Evolutionary conservation across 208 protist genomes (phyloP).

Genomic region (Leishmania braziliensis): DNA sequence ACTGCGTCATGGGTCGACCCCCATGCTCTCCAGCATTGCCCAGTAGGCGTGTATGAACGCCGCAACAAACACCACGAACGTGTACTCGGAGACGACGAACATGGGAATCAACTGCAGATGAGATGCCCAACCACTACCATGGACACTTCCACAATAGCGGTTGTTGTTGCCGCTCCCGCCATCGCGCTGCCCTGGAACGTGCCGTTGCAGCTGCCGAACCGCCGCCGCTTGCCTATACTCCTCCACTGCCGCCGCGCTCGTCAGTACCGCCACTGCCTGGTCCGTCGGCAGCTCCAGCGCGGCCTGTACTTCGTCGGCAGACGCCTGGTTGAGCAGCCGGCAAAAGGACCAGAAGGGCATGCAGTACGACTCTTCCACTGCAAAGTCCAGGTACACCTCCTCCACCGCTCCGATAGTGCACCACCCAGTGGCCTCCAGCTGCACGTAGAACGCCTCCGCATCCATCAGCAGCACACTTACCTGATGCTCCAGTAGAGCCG

Average conservation of each 20-base stretch:
- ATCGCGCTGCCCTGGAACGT: background rate
- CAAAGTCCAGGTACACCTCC: constrained; percentile 63
- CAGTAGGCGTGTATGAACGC: constrained; percentile 63
- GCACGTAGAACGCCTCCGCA: constrained; percentile 25
- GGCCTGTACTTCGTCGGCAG: constrained; percentile 44
- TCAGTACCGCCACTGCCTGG: constrained; percentile 41
- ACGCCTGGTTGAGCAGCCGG: constrained; percentile 43
- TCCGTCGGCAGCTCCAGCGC: constrained; percentile 46
- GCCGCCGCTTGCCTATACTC: constrained; percentile 33
- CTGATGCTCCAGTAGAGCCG: constrained; percentile 7
- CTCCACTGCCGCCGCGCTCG: constrained; percentile 46
- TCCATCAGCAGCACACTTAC: constrained; percentile 34
- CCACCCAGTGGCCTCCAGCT: constrained; percentile 34
- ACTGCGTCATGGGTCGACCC: constrained; percentile 34
- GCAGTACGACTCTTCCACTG: constrained; percentile 57
- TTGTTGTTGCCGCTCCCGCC: background rate
- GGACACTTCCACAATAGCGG: background rate
- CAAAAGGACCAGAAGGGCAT: constrained; percentile 68
- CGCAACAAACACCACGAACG: constrained; percentile 44
- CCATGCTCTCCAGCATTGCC: constrained; percentile 54
- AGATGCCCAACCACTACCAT: constrained; percentile 10
- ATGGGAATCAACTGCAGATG: constrained; percentile 36
- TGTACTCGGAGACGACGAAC: constrained; percentile 49
- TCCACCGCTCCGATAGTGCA: constrained; percentile 51
- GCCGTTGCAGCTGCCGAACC: constrained; percentile 27